These are phyloP conservation scores for Eimeria necatrix DNA, from an alignment of 169 alveolate species.

Conservation along the genomic window DNA sequence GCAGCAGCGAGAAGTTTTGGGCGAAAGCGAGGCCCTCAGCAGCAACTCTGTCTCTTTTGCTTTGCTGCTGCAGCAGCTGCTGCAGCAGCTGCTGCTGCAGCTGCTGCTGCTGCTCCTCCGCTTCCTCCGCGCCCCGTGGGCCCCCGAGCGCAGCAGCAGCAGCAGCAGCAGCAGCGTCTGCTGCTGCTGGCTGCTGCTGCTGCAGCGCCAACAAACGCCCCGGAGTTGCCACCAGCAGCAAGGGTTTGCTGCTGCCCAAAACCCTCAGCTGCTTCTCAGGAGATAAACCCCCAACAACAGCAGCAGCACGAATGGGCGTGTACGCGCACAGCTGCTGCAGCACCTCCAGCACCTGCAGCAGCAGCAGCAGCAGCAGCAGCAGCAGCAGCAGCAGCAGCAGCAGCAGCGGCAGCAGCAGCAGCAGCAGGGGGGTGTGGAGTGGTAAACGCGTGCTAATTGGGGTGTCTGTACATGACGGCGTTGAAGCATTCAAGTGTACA, in stretches of 20 bases:
- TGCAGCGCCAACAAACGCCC: slow-evolving; percentile 93
- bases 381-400: too few relatives aligned
- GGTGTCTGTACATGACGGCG: too few relatives aligned
- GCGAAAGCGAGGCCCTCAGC: not conserved
- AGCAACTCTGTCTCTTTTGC: too few relatives aligned
- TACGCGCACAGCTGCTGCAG: slow-evolving; percentile 24
- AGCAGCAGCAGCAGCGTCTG: not conserved
- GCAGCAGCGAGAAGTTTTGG: not conserved
- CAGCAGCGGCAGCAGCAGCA: too few relatives aligned
- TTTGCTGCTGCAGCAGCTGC: not conserved
- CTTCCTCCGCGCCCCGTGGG: not conserved
- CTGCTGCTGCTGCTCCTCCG: not conserved
- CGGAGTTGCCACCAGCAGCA: slow-evolving; percentile 98
- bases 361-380: too few relatives aligned
- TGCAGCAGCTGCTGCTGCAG: too few relatives aligned
- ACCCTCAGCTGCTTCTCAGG: slow-evolving; percentile 95
- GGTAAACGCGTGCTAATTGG: too few relatives aligned
- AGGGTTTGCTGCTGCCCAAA: slow-evolving; percentile 95
- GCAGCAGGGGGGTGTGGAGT: too few relatives aligned
- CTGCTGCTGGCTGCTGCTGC: not conserved
- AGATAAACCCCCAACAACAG: slow-evolving; percentile 98
- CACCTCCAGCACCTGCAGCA: not conserved
- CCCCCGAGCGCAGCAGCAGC: not conserved
- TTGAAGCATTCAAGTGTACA: too few relatives aligned
- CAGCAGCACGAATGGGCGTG: slow-evolving; percentile 68